Percentiles rank a stretch among this genome's conserved stretches.
Evolutionary conservation across 768 basidiomycete species (phyloP).

Genomic region (Serpula lacrymans): DNA sequence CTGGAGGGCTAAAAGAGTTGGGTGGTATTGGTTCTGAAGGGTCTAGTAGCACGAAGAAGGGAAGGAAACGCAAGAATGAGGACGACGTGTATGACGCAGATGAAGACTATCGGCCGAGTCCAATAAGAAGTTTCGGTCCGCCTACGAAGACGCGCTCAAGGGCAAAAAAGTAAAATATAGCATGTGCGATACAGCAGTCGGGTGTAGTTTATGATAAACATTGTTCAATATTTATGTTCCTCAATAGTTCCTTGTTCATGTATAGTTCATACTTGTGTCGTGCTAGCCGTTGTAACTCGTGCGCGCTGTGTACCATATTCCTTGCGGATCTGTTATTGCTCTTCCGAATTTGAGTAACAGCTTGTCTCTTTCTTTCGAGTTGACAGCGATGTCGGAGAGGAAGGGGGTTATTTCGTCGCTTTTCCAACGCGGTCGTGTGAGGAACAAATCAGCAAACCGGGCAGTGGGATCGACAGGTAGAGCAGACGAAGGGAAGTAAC

Average conservation of each 20-base stretch:
- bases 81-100: constrained; percentile 34
- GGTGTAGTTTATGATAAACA: too few relatives aligned
- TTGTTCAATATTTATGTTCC: too few relatives aligned
- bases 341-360: constrained; percentile 84
- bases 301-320: constrained; percentile 73
- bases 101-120: constrained; percentile 47
- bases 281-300: constrained; percentile 52
- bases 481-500: constrained; percentile 71
- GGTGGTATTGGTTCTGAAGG: constrained; percentile 17
- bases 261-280: constrained; percentile 1
- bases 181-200: too few relatives aligned
- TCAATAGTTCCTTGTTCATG: too few relatives aligned
- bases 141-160: constrained; percentile 39
- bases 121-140: constrained; percentile 38
- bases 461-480: constrained; percentile 76
- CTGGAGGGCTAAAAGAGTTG: constrained; percentile 27
- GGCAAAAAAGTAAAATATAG: constrained; percentile 29
- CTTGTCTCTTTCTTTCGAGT: constrained; percentile 84
- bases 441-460: constrained; percentile 87
- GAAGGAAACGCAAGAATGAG: constrained; percentile 28
- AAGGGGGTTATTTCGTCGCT: constrained; percentile 80
- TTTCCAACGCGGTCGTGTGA: constrained; percentile 73
- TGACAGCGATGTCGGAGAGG: constrained; percentile 76
- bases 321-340: constrained; percentile 63
- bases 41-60: constrained; percentile 14